phyloP scores from a whole-genome alignment of 177 flowering plant genomes.

The Vitis hybrid region DNA sequence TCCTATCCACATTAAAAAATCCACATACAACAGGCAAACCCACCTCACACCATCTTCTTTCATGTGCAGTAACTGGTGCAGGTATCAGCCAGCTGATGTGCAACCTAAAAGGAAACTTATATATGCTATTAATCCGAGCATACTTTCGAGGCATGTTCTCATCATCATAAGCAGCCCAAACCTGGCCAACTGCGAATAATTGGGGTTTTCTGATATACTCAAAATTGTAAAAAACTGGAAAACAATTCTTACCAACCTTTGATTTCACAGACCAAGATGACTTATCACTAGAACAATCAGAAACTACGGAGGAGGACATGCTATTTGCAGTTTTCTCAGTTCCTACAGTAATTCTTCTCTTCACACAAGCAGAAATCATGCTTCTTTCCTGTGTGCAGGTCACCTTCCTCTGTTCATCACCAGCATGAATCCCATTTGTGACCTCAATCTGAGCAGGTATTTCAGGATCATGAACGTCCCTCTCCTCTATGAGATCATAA shows the following conservation, averaged over 20 bases:
- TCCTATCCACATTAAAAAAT: conserved; percentile 29
- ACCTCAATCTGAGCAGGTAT: too few species aligned
- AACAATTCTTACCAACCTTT: conserved; percentile 6
- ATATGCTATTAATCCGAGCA: conserved; percentile 27
- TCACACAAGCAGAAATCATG: conserved; percentile 2
- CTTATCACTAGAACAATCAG: not conserved
- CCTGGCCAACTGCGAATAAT: conserved; percentile 32
- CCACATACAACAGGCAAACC: conserved; percentile 58
- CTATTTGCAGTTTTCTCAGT: conserved; percentile 8
- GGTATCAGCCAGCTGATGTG: conserved; percentile 39
- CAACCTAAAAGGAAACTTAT: conserved; percentile 12
- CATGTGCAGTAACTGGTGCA: conserved; percentile 28
- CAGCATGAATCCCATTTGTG: too few species aligned
- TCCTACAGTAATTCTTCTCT: conserved; percentile 1
- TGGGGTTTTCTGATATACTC: conserved; percentile 24
- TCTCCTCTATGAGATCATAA: too few species aligned
- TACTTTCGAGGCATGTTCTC: conserved; percentile 26
- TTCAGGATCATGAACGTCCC: too few species aligned
- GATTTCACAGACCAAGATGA: conserved; percentile 1
- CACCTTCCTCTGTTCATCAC: too few species aligned
- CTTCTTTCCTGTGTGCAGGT: conserved; percentile 1
- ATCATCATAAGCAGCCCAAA: conserved; percentile 39
- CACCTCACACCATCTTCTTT: conserved; percentile 47
- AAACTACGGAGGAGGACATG: not conserved
- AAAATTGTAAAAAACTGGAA: conserved; percentile 29